Base-by-base conservation (phyloP, 306 rosid species). In the Cucurbita maxima region DNA sequence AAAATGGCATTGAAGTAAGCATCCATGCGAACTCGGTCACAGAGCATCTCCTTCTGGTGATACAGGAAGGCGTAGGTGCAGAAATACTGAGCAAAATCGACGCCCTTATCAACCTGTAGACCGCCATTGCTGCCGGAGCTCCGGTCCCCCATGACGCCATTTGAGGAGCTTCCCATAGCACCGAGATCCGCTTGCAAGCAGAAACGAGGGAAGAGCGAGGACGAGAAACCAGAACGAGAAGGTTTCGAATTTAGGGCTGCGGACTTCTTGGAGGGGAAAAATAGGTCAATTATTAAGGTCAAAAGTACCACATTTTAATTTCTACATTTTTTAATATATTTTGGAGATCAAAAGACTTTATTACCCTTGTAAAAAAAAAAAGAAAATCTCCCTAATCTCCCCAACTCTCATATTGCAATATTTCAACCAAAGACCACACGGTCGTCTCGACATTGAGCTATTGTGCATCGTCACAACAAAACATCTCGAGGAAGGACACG, bases 21-120 rank as follows among this genome's bases (percentile, higher is more conserved):
- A 79, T 94, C 96, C 99, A 94, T 94, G 75, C 99, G 99, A 82
- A 94, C 99, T 41, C 97, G 92, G 75, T 94, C 99, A 38, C 92
- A 94, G 75, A 94, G 99, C 99, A 91, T 94, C 81, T 94, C 97
- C 85, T 94, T 94, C 85, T 94, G 99, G 83, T 94, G 99, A 78
- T 86, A 94, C 11, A 94, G 90, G 55, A 91, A 91, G 76, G 96
- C 81, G 76, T 94, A 94, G 76, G 99, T 89, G 86, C 96, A 94
- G 80, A 94, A 94, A 83, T 94, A 94, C 9, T 91, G 69, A 0
- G 99, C 99, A 43, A 81, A 94, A 79, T 94, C 97, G 8, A 89
- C 96, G 72, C 74, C 96, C 77, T 91, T 94, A 83, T 88, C 91
- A 58, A 94, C 90, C 59, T 72, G 11, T 36, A 74, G 38, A 16